phyloP scores from a whole-genome alignment of 2,329 filamentous ascomycete genomes.

The Dothistroma pini region DNA sequence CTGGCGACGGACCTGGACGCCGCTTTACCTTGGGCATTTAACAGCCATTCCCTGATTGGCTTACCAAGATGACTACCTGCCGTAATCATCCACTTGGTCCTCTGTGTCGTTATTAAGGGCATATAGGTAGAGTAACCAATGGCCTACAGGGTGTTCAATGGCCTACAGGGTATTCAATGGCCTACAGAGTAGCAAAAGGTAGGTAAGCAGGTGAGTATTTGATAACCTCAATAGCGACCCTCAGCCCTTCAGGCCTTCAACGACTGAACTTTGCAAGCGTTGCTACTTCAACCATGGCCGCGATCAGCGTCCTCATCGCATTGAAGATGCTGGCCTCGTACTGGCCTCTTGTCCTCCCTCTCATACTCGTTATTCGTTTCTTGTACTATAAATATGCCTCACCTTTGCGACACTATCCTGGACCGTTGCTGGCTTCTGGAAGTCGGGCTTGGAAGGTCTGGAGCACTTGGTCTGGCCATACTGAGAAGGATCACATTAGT shows the following conservation, averaged over 20 bases:
- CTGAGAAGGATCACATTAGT: slow-evolving; percentile 27
- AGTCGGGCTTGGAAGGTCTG: slow-evolving; percentile 32
- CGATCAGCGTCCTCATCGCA: slow-evolving; percentile 13
- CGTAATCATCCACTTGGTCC: background rate
- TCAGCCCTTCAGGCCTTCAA: background rate
- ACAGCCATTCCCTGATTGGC: background rate
- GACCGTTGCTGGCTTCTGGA: slow-evolving; percentile 31
- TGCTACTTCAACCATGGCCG: slow-evolving; percentile 23
- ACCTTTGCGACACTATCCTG: slow-evolving; percentile 28
- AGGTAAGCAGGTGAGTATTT: background rate
- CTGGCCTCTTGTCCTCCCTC: slow-evolving; percentile 24
- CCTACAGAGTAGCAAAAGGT: background rate
- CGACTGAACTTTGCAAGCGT: background rate
- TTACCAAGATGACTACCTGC: slow-evolving; percentile 1
- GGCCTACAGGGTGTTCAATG: background rate
- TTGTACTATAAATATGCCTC: slow-evolving; percentile 31
- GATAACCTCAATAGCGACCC: background rate
- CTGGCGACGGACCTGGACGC: background rate
- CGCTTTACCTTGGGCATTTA: background rate
- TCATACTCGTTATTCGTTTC: slow-evolving; percentile 29
- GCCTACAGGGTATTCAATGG: background rate
- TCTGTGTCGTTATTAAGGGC: background rate
- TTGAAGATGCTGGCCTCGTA: slow-evolving; percentile 19
- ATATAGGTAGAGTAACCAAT: background rate
- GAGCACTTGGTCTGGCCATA: slow-evolving; percentile 25